Percentiles rank a stretch among this genome's conserved stretches.
These are phyloP conservation scores for Trichoderma endophyticum DNA, from an alignment of 2,329 filamentous ascomycete species.

Conservation along the genomic window DNA sequence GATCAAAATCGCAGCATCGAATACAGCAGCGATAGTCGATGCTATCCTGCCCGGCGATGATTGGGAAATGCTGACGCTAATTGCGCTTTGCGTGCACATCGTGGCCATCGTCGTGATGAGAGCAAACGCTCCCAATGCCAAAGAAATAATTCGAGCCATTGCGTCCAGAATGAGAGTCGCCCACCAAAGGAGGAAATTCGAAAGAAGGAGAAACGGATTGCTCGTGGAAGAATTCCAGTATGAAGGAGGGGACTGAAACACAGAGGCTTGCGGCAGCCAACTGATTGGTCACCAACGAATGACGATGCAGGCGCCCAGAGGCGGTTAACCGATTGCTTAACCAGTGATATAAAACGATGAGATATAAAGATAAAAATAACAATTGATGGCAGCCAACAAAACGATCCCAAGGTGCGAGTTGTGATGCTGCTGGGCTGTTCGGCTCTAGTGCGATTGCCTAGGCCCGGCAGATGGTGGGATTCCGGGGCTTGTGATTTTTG, in stretches of 20 bases:
- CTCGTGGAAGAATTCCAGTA: slow-evolving; percentile 3
- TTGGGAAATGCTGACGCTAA: slow-evolving; percentile 15
- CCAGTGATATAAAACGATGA: not conserved
- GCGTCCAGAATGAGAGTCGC: not conserved
- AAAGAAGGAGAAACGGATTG: not conserved
- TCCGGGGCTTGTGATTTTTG: slow-evolving; percentile 14
- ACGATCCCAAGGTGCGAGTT: not conserved
- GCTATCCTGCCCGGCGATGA: slow-evolving; percentile 19
- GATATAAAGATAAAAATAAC: not conserved
- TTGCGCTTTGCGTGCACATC: slow-evolving; percentile 23
- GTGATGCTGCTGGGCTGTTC: not conserved
- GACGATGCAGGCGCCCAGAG: not conserved
- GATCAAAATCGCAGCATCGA: slow-evolving; percentile 30
- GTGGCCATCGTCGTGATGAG: slow-evolving; percentile 22
- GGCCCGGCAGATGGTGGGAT: slow-evolving; percentile 13
- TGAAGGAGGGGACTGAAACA: slow-evolving; percentile 5
- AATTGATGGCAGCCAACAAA: not conserved
- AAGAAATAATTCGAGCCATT: slow-evolving; percentile 9
- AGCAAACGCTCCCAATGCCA: slow-evolving; percentile 20
- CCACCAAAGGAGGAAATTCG: not conserved
- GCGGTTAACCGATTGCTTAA: not conserved
- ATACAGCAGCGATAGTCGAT: slow-evolving; percentile 28
- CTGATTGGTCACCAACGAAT: not conserved
- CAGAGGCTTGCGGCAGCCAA: not conserved
- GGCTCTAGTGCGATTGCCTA: not conserved